Evolutionary conservation across 192 early-diverging fungal genomes (phyloP), one percentile per base, ranked within the genome.

Genomic region (Paraglomus brasilianum): DNA sequence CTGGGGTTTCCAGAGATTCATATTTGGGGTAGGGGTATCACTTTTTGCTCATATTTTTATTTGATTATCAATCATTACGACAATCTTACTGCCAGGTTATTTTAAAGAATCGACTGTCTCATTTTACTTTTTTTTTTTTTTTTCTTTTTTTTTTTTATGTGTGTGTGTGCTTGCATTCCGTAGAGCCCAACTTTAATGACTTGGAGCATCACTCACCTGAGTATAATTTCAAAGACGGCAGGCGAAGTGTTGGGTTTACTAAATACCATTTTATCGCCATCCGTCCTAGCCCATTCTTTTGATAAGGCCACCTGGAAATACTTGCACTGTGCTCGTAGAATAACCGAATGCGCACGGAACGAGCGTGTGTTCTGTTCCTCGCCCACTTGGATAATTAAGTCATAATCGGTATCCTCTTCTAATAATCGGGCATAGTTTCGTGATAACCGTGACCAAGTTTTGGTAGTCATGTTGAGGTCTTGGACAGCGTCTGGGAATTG

Each of bases 261-360:
- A 17, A 63, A 43, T 30, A 63, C 8, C 7, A 30, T 46, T 24
- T 43, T 21, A 46, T 63, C 61, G 8, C 61, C 61, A 46, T 63
- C 61, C 36, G 43, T 63, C n/a, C n/a, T 63, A 24, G 11, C 61
- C 61, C 61, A 63, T 63, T 45, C 21, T 44, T 45, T 63, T 1
- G 61, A 63, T 21, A 63, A 43, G 30, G 61, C 61, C 22, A 15
- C 47, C 30, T 15, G 24, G 36, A 45, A 63, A 30, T 63, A 63
- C 41, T 24, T 24, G 48, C 44, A 64, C n/a, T 46, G 62, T 40
- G 45, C 62, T 2, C 62, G 62, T 64, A 64, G 48, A 64, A 64
- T 45, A 47, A 40, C 46, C 13, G 62, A 64, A 64, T 64, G 62
- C 15, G 44, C 45, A 48, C 41, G 30, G 48, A 64, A 64, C 36